Base-by-base conservation (phyloP, 352 stramenopile species). In the Peronosclerospora sorghi region DNA sequence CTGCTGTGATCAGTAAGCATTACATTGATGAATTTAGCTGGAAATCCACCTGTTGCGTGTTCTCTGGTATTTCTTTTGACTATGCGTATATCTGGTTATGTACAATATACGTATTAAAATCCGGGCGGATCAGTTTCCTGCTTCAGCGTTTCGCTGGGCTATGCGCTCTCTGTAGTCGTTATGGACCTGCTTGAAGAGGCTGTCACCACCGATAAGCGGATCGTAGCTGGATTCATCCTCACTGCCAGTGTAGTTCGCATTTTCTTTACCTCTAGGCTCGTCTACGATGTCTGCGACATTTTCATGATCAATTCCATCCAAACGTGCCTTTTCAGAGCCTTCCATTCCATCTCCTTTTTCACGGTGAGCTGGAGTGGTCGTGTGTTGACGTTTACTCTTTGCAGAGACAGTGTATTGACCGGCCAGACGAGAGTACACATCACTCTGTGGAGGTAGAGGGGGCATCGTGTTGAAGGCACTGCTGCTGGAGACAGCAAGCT, bases 391-490 rank as follows among this genome's bases (percentile, higher is more conserved):
- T 36, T 92, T 92, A 52, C 56, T 89, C 45, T 92, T 77, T 7
- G 79, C 77, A 13, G 79, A 89, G 8, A 74, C 71, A 1, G 79
- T 92, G 59, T 89, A 92, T 32, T 87, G 75, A 12, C 70, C 76
- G 6, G 76, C 78, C 24, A 92, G 65, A 15, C 79, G 58, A 7
- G 76, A 85, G 68, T 89, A 92, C 8, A 92, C 79, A 39, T 92
- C 79, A 19, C 59, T 53, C 17, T 81, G 65, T 8, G 74, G 64
- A 15, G 67, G 59, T 48, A 73, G 74, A 34, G 77, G 68, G 3
- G n/a, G n/a, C n/a, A n/a, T n/a, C n/a, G n/a, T n/a, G n/a, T n/a
- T n/a, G n/a, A n/a, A n/a, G n/a, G n/a, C n/a, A n/a, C n/a, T n/a
- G n/a, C n/a, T n/a, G n/a, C 41, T 23, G 32, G 35, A 27, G 26